Evolutionary conservation across 345 rosid genomes (phyloP).

Genomic region (Mallotus nudiflorus): DNA sequence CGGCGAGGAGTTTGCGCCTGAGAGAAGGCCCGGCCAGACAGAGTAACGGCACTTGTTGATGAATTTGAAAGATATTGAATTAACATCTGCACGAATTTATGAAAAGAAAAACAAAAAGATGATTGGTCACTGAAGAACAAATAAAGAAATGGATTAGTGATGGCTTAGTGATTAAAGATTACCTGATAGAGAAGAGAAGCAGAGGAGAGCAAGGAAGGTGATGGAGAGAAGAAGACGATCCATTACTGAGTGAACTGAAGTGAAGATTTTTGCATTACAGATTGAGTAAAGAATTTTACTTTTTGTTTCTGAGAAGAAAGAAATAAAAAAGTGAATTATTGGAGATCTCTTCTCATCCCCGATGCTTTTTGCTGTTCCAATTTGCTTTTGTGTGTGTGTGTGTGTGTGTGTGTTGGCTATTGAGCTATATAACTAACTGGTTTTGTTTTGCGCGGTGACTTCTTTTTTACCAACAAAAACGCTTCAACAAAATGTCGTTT

Average conservation of each 20-base stretch:
- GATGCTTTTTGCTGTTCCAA: too few species aligned
- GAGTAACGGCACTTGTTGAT: slow-evolving; percentile 75
- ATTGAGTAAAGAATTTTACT: slow-evolving; percentile 34
- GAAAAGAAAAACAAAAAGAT: too few species aligned
- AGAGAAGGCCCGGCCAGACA: slow-evolving; percentile 86
- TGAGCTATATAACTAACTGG: too few species aligned
- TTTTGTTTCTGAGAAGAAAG: slow-evolving; percentile 6
- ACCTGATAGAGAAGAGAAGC: slow-evolving; percentile 49
- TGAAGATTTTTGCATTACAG: slow-evolving; percentile 12
- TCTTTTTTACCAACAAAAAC: too few species aligned
- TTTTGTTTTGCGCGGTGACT: too few species aligned
- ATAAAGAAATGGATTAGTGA: not conserved
- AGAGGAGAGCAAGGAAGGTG: slow-evolving; percentile 25
- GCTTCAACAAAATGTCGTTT: too few species aligned
- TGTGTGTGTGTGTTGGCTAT: too few species aligned
- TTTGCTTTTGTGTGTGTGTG: too few species aligned
- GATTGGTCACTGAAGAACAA: not conserved
- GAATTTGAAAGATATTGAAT: too few species aligned
- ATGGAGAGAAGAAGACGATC: slow-evolving; percentile 31
- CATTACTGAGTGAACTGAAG: too few species aligned
- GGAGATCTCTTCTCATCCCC: not conserved
- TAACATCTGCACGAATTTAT: slow-evolving; percentile 34
- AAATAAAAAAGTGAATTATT: not conserved
- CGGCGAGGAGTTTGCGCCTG: slow-evolving; percentile 68
- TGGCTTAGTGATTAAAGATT: not conserved